Evolutionary conservation across 2,329 filamentous ascomycete species (phyloP).

Genomic region (Fusarium sp.): DNA sequence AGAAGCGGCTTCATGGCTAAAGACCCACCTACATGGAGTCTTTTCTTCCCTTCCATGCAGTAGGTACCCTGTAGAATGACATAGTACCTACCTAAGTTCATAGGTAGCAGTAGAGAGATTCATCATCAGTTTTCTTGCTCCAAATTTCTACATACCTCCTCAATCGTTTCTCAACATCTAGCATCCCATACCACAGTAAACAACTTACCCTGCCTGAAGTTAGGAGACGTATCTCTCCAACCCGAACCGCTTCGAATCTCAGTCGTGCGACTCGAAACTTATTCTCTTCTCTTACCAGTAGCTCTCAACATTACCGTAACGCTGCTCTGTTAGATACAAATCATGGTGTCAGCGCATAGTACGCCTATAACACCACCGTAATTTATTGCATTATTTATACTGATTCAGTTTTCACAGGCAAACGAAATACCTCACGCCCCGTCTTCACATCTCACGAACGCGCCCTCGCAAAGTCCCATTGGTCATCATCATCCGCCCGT

Average conservation of each 20-base stretch:
- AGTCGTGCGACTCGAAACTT: not conserved
- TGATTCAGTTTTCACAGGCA: slow-evolving; percentile 61
- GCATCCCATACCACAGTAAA: not conserved
- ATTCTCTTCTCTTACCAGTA: not conserved
- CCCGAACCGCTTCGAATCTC: not conserved
- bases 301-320: slow-evolving; percentile 17
- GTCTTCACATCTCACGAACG: slow-evolving; percentile 97
- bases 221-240: not conserved
- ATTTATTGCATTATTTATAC: not conserved
- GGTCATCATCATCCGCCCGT: slow-evolving; percentile 85
- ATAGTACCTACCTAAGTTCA: not conserved
- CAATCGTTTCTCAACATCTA: not conserved
- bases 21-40: slow-evolving; percentile 31
- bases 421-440: slow-evolving; percentile 90
- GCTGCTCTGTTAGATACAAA: not conserved
- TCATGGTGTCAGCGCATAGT: slow-evolving; percentile 59
- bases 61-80: not conserved
- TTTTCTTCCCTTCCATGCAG: slow-evolving; percentile 30
- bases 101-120: not conserved
- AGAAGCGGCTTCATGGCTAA: slow-evolving; percentile 24
- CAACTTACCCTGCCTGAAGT: not conserved
- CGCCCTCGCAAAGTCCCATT: slow-evolving; percentile 81
- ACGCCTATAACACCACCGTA: slow-evolving; percentile 40
- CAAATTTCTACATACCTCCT: not conserved
- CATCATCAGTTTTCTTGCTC: not conserved